Base-by-base conservation (phyloP, 192 early-diverging fungal species). In the Helicostylum pulchrum region DNA sequence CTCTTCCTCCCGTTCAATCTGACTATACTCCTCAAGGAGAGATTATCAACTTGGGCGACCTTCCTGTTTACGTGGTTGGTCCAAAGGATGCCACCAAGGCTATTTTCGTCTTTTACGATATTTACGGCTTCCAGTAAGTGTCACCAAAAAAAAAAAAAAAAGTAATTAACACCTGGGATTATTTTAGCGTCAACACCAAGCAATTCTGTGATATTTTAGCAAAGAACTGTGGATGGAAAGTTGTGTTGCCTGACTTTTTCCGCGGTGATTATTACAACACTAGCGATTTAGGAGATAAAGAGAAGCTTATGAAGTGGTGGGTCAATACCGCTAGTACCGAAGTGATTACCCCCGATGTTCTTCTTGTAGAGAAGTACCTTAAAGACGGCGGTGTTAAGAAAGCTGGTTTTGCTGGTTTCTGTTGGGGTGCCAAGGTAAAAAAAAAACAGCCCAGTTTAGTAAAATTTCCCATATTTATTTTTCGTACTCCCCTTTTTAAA, bases 231-330 rank as follows among this genome's bases (percentile, higher is more conserved):
- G 76, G 87, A 14, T 89, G 77, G 74, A 77, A 77, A 49, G 77
- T 92, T 0, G 70, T 83, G n/a, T 77, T 85, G 15, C 90, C 90
- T n/a, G 83, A 92, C 31, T 67, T 87, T 14, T 82, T 92, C 59
- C 65, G 61, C 20, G 84, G 85, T 15, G 66, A 79, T 9, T 73
- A 70, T 14, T 68, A 78, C 19, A 64, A 66, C 0, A 39, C 50
- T 36, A 75, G 75, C 3, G 68, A 67, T 9, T 21, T 84, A 63
- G 75, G 77, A 19, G 77, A 77, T 20, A 59, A 46, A 7, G 45
- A 21, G 0, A 68, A 68, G 8, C 62, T 89, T 58, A 67, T 63
- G 50, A 61, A 30, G 7, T 87, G 85, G n/a, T 56, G 14, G 4
- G 15, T n/a, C n/a, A 4, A 7, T 56, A 36, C 30, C 15, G 17